Evolutionary conservation across 2,329 filamentous ascomycete genomes (phyloP), one percentile per base, ranked within the genome.

Genomic region (Monosporascus sp.): DNA sequence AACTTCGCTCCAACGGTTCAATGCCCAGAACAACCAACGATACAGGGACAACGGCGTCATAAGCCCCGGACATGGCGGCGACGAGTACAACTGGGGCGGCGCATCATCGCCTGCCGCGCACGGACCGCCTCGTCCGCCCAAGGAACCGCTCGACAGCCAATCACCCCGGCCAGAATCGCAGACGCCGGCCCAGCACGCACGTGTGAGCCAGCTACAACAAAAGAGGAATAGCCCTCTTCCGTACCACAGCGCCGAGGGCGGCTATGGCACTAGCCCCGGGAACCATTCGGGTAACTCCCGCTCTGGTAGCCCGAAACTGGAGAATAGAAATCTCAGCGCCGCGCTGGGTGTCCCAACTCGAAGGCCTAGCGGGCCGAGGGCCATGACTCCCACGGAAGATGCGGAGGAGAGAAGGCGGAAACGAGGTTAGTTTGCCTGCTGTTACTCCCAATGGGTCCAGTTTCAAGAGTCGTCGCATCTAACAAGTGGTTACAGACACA

Each of bases 91-190:
- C 37, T 66, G 63, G 62, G 56, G 52, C 37, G 58, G 72, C 66
- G 65, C 69, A 11, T 67, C 74, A 0, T 79, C 79, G 1, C 72
- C 77, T 2, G 66, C 66, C 2, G 65, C 67, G n/a, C 65, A 67
- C 6, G 76, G 70, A 2, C 83, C 82, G 2, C 79, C 81, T 1
- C 76, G 81, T 3, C 83, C 83, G 37, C 83, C 83, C 5, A 87
- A 87, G 70, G 83, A 86, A 68, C 79, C 81, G 0, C 66, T 85
- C 0, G 79, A 78, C 5, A 66, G 64, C 38, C 63, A 66, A 5
- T 69, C 67, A 14, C 60, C 49, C 50, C 55, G 54, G 39, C 55
- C 51, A 24, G 63, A 46, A 22, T 65, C 59, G 5, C 68, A 74
- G 27, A 76, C 76, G 2, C 76, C 80, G 9, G 72, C 75, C 7